Evolutionary conservation across 163 green algal species (phyloP), one percentile per base, ranked within the genome.

Genomic region (Chloroidium sp.): DNA sequence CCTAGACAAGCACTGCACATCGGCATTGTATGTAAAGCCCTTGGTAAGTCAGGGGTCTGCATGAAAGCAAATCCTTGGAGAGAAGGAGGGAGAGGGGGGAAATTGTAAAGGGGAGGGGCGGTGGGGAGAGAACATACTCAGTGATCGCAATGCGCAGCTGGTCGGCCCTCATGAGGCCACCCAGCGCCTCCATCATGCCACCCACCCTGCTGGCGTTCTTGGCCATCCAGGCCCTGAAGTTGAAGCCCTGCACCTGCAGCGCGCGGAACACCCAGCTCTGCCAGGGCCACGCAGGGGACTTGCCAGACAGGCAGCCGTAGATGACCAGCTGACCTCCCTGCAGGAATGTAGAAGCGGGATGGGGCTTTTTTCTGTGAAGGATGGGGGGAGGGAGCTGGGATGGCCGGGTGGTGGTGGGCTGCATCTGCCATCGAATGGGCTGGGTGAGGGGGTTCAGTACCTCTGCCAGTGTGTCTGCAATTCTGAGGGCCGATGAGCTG

Each of bases 281-380:
- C 93, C 92, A 97, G 8, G 85, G 86, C 81, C 86, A 93, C 4
- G 81, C 74, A 0, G 93, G 88, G 1, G 88, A 74, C 69, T 84
- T 87, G 59, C 91, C 93, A 14, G 76, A 82, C 86, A 95, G 88
- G 88, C 89, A 94, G 61, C 93, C 93, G 85, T 96, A 97, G 57
- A 94, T 82, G 8, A 95, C 87, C 75, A 97, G 81, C 82, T 90
- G 76, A 4, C 87, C 87, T 61, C 87, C 88, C 87, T 92, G 85
- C 79, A 78, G 36, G 3, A 58, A 6, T 79, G 4, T 61, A 3
- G 75, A 14, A 14, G 59, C n/a, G 67, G 36, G 36, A 36, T 36
- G 36, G 36, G 36, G 36, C 36, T 36, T 36, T 36, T 36, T 36
- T 36, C 36, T 36, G 36, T 36, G 36, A 76, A 76, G 3, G 4